A percentile compares a stretch with the other conserved stretches of the same genome.
Evolutionary conservation across 2,329 filamentous ascomycete species (phyloP).

Genomic region (Setomelanomma holmii): DNA sequence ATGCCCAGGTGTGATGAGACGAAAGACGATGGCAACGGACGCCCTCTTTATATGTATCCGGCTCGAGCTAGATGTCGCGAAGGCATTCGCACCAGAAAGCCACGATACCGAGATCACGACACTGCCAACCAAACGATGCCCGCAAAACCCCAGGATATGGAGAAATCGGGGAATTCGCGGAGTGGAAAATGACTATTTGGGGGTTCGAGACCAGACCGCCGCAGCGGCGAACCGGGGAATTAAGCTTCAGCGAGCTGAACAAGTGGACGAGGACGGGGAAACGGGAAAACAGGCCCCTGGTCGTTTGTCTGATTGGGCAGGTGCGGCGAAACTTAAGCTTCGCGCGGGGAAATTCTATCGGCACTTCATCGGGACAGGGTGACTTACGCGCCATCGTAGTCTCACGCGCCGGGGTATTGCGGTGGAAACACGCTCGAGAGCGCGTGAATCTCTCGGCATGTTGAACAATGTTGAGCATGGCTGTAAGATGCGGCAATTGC

Average conservation of each 20-base stretch:
- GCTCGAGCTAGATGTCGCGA: too few relatives aligned
- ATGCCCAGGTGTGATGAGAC: neutral
- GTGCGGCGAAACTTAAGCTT: neutral
- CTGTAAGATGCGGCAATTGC: neutral
- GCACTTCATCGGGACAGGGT: neutral
- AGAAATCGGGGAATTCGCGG: neutral
- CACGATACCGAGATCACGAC: neutral
- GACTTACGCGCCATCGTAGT: neutral
- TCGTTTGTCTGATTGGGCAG: neutral
- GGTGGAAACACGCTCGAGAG: neutral
- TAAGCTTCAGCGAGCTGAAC: neutral
- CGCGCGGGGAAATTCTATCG: neutral
- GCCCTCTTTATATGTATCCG: neutral
- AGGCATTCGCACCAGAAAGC: too few relatives aligned
- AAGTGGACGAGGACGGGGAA: neutral
- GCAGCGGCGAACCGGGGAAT: constrained; percentile 1
- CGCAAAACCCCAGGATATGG: neutral
- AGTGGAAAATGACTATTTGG: neutral
- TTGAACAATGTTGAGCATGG: neutral
- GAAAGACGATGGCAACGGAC: neutral
- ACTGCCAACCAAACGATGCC: neutral
- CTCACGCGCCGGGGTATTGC: neutral
- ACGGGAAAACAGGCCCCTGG: neutral
- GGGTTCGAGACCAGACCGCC: neutral
- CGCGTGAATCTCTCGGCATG: neutral